phyloP scores from a whole-genome alignment of 2,329 filamentous ascomycete genomes.

The Apiospora arundinis region DNA sequence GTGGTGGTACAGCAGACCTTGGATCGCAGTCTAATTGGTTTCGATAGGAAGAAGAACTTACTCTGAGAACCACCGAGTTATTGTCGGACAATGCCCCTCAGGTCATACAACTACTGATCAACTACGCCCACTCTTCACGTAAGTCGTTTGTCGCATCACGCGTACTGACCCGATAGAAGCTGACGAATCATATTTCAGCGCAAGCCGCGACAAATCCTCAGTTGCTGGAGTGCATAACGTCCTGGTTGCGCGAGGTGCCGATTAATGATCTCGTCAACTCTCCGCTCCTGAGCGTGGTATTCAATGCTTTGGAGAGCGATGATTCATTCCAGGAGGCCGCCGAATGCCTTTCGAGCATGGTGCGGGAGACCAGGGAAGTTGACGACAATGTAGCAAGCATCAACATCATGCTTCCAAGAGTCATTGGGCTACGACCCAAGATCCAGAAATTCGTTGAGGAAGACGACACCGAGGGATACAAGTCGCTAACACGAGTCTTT shows the following conservation, averaged over 20 bases:
- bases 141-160: constrained; percentile 45
- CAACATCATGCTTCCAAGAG: constrained; percentile 78
- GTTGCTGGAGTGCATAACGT: constrained; percentile 93
- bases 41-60: constrained; percentile 92
- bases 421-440: constrained; percentile 78
- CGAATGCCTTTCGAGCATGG: constrained; percentile 90
- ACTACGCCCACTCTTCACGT: constrained; percentile 93
- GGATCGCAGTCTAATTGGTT: constrained; percentile 53
- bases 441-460: constrained; percentile 77
- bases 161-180: constrained; percentile 29
- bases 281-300: constrained; percentile 80
- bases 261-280: constrained; percentile 84
- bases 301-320: constrained; percentile 78
- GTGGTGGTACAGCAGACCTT: constrained; percentile 39
- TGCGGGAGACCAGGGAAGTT: constrained; percentile 90
- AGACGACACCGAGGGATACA: constrained; percentile 86
- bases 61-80: constrained; percentile 83
- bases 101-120: constrained; percentile 85
- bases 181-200: constrained; percentile 52
- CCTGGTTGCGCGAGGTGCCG: constrained; percentile 94
- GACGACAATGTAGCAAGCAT: constrained; percentile 88
- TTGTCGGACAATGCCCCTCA: constrained; percentile 88
- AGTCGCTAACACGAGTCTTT: constrained; percentile 88
- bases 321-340: constrained; percentile 84
- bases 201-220: constrained; percentile 85